These are phyloP conservation scores for Eutypella sp. DNA, from an alignment of 2,329 filamentous ascomycete species.

Conservation along the genomic window DNA sequence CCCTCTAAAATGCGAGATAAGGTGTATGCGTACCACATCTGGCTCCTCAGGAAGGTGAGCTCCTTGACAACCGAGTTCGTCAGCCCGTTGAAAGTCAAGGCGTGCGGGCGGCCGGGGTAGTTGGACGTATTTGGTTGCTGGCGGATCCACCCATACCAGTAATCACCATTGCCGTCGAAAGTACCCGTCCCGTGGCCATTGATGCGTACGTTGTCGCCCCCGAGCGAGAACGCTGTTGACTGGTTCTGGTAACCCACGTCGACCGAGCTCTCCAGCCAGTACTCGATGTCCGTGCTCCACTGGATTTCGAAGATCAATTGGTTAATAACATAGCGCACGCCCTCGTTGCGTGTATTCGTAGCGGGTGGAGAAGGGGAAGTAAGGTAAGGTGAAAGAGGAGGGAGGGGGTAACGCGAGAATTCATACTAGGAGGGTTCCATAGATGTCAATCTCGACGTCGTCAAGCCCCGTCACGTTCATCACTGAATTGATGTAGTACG, in stretches of 20 bases:
- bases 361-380: too few species aligned
- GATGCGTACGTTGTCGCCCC: constrained; percentile 45
- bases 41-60: constrained; percentile 40
- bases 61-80: constrained; percentile 40
- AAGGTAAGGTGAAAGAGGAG: too few species aligned
- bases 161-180: constrained; percentile 53
- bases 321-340: constrained; percentile 36
- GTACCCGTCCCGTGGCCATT: constrained; percentile 47
- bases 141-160: constrained; percentile 43
- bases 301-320: constrained; percentile 26
- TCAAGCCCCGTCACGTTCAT: constrained; percentile 39
- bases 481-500: constrained; percentile 38
- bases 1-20: too few species aligned
- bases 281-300: constrained; percentile 36
- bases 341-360: too few species aligned
- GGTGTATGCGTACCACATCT: constrained; percentile 40
- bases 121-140: constrained; percentile 37
- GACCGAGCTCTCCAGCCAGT: constrained; percentile 48
- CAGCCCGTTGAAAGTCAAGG: constrained; percentile 40
- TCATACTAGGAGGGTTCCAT: constrained; percentile 31
- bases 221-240: constrained; percentile 48
- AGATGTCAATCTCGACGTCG: constrained; percentile 37
- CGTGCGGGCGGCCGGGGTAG: constrained; percentile 42
- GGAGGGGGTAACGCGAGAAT: too few species aligned
- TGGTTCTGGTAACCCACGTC: constrained; percentile 52